phyloP scores from a whole-genome alignment of 345 rosid species.

The Salix arbutifolia region DNA sequence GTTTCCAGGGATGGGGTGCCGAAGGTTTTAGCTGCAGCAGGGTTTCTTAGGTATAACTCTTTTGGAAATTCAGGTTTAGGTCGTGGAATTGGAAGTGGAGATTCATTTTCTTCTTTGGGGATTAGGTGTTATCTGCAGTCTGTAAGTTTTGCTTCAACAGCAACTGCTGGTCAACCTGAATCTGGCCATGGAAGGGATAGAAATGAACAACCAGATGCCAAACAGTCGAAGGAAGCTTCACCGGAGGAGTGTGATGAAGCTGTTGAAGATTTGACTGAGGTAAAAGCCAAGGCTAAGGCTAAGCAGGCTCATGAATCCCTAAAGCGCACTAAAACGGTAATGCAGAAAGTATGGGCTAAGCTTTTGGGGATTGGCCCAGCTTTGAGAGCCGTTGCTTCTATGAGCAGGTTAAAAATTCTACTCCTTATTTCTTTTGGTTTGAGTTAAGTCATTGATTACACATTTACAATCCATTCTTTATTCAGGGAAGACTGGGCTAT shows the following conservation, averaged over 20 bases:
- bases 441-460: background rate
- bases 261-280: slow-evolving; percentile 76
- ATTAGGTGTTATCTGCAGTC: slow-evolving; percentile 37
- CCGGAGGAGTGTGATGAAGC: slow-evolving; percentile 97
- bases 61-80: slow-evolving; percentile 27
- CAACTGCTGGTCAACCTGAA: slow-evolving; percentile 56
- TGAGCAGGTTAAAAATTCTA: slow-evolving; percentile 70
- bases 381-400: slow-evolving; percentile 80
- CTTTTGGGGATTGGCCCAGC: slow-evolving; percentile 90
- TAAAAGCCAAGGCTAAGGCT: slow-evolving; percentile 86
- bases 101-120: slow-evolving; percentile 34
- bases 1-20: slow-evolving; percentile 23
- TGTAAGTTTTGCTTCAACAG: slow-evolving; percentile 45
- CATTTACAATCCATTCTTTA: slow-evolving; percentile 15
- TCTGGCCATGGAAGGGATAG: slow-evolving; percentile 29
- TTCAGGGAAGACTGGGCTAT: slow-evolving; percentile 94
- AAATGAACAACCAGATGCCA: slow-evolving; percentile 39
- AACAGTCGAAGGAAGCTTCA: slow-evolving; percentile 75
- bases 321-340: slow-evolving; percentile 43
- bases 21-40: background rate
- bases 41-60: slow-evolving; percentile 20
- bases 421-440: slow-evolving; percentile 12
- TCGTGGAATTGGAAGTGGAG: slow-evolving; percentile 35
- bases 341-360: slow-evolving; percentile 52
- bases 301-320: slow-evolving; percentile 63